Base-by-base conservation (phyloP, 257 asterid species). In the Cynanchum wilfordii region DNA sequence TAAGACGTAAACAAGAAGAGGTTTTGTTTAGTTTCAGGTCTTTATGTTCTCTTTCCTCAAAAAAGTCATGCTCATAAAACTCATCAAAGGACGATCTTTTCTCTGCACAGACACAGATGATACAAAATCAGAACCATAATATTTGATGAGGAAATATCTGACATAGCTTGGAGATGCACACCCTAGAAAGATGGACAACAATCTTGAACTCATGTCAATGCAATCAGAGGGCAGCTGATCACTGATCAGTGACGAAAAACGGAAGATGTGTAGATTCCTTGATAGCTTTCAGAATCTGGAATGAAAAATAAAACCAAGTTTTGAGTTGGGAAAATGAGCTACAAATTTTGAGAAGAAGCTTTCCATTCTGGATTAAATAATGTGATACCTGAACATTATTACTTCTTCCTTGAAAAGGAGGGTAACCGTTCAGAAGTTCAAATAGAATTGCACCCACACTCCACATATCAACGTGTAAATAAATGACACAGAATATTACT, bases 361-460 rank as follows among this genome's bases (percentile, higher is more conserved):
- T 38, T 15, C 27, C 50, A 36, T 54, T 65, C 42, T 33, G 47
- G 66, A 63, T 13, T 52, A 66, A 64, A 36, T 64, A 64, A 36
- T 57, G 13, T 42, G 73, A 24, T 80, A 85, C 89, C 87, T 83
- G 86, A 49, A 87, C 84, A 50, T 66, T 66, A 50, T 66, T 66
- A 19, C 24, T 76, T 78, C 89, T 79, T 68, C 92, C 92, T 22
- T 29, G 69, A 22, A 85, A 87, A 65, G 88, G 92, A 29, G 85
- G 92, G 69, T 63, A 83, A 67, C 87, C 89, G 75, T 85, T 87
- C 49, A 85, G 84, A 72, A 87, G 88, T 73, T 87, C 88, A 77
- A 87, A 87, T 52, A 85, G 83, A 78, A 87, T 83, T 50, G 82
- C 81, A 56, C 88, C 92, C 20, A 82, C 67, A 65, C 92, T 83